These are phyloP conservation scores for Didymosphaeria variabile DNA, from an alignment of 2,329 filamentous ascomycete species.

Conservation along the genomic window DNA sequence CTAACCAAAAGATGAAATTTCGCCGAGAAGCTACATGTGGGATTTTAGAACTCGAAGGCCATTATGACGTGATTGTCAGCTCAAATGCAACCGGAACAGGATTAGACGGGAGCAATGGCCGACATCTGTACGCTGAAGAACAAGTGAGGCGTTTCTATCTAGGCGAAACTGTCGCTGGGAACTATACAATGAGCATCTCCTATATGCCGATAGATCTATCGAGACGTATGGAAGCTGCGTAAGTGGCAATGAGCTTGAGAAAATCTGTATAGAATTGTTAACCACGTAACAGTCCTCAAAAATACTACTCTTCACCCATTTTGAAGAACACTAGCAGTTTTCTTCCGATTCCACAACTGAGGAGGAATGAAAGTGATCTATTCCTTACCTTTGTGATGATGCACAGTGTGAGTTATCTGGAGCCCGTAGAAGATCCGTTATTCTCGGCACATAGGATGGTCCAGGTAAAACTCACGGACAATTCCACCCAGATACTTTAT, in stretches of 20 bases:
- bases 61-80: neutral
- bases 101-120: no score
- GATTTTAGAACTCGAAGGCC: conserved; percentile 4
- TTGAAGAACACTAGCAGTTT: neutral
- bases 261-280: neutral
- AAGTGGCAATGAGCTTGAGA: neutral
- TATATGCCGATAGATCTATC: neutral
- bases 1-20: conserved; percentile 16
- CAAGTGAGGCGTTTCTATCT: neutral
- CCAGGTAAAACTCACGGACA: no score
- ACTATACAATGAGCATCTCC: neutral
- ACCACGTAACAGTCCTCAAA: neutral
- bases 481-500: neutral
- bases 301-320: neutral
- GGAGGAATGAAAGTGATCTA: neutral
- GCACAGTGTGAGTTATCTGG: neutral
- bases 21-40: conserved; percentile 17
- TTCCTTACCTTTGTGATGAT: neutral
- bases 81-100: no score
- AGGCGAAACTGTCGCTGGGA: neutral
- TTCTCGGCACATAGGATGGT: conserved; percentile 11
- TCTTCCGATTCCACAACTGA: neutral
- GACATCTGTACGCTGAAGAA: neutral
- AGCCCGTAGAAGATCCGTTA: conserved; percentile 14
- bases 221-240: neutral